Evolutionary conservation across 805 yeast species (phyloP), one percentile per base, ranked within the genome.

Genomic region (Kodamaea leandrae): DNA sequence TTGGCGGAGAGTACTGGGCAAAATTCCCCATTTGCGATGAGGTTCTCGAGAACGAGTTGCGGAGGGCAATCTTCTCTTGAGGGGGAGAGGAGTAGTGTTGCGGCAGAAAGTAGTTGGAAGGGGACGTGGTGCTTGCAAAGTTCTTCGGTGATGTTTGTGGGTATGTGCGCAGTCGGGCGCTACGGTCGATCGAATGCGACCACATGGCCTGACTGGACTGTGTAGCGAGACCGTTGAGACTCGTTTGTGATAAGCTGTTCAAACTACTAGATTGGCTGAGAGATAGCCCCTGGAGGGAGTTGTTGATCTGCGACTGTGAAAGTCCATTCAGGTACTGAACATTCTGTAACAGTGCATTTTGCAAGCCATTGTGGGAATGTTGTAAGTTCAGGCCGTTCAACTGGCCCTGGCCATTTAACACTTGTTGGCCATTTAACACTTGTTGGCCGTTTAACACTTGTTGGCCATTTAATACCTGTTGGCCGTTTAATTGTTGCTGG

Each of bases 1-100:
- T 24, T 14, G 49, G 45, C 2, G 51, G 41, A 9, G 51, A 45
- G 14, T 36, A 34, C 13, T 37, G 43, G 4, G 33, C 33, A 13
- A 21, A n/a, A 26, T 27, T 14, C 18, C n/a, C 28, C 16, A 25
- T 30, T 13, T 30, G 39, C 19, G 39, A 35, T 4, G 21, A 14
- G 10, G 35, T n/a, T 10, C 15, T 6, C 23, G 23, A 12, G 32
- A 35, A 29, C 6, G 30, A 25, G 20, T 13, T n/a, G 17, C 25
- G 19, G 12, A 25, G 13, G 26, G 24, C 10, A 19, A 5, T 14
- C 41, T 32, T 38, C 15, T 19, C 32, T 19, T 10, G 39, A 13
- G 32, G 23, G 8, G 33, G 14, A 4, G 32, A 10, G 4, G 26
- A 4, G 25, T 13, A 15, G 37, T 9, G 8, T 4, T n/a, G 30